Base-by-base conservation (phyloP, 768 basidiomycete genomes). In the Tulasnella sp. region DNA sequence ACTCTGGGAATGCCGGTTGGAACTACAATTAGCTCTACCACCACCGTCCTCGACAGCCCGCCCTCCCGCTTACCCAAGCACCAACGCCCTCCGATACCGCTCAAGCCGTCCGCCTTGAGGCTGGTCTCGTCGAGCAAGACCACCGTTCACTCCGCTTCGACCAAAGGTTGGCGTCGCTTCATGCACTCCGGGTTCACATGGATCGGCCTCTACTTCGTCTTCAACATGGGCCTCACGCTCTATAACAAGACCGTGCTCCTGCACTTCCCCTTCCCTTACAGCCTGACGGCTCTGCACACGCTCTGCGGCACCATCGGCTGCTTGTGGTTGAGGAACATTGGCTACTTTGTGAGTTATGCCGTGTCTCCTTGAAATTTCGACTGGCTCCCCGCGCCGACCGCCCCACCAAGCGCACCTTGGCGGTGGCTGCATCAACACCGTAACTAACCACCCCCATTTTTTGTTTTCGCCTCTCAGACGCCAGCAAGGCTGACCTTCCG, bases 191-290 rank as follows among this genome's bases (percentile, higher is more conserved):
- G 70, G 7, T 71, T 71, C 70, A 44, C 42, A 11, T 96, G 94
- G 94, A 88, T 98, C 23, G 81, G 84, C 5, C 86, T 94, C 79
- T 99, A 98, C 86, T 98, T 99, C 82, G 83, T 86, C 79, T 92
- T 96, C 88, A 99, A 98, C 84, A 90, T 99, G 39, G 88, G 90
- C 15, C 89, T 99, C 80, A 99, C 97, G 10, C 86, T 99, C 67
- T 98, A 94, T 85, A 99, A 99, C 88, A 99, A 99, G 85, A 88
- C 90, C 48, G 91, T 99, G 23, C 90, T 99, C 79, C 91, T 93
- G 75, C 90, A 88, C 77, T 99, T 99, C 83, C 98, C 98, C 0
- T 99, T 94, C 82, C 96, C 97, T 2, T 99, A 98, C 86, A 93
- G 95, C 2, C 88, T 99, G 32, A 98, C 97, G 1, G 96, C 95